A percentile compares a stretch with the other conserved stretches of the same genome.
Conservation (phyloP, 306 rosid genomes). For the Cucurbita maxima region DNA sequence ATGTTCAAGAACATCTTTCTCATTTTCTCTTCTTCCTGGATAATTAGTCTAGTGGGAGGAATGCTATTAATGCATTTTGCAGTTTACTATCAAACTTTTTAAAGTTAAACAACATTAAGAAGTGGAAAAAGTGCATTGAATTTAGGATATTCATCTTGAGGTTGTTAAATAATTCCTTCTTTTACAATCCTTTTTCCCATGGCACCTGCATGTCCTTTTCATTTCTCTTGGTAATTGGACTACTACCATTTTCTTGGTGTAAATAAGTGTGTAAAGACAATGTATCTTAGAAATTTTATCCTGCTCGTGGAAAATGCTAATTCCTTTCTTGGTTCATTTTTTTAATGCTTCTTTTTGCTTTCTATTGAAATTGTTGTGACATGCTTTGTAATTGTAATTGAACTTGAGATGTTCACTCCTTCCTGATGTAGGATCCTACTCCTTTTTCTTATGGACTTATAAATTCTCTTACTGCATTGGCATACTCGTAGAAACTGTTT, state of each 20-base stretch:
- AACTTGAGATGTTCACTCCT: not conserved
- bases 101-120: too few species aligned
- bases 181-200: not conserved
- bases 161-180: not conserved
- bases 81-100: too few species aligned
- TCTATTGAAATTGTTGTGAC: not conserved
- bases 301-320: not conserved
- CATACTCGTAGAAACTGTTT: not conserved
- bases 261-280: not conserved
- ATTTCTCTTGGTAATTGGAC: not conserved
- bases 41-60: not conserved
- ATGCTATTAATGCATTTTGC: not conserved
- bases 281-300: not conserved
- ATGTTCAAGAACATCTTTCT: not conserved
- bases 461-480: not conserved
- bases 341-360: not conserved
- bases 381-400: not conserved
- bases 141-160: not conserved
- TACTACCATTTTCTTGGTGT: not conserved
- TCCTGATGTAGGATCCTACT: not conserved
- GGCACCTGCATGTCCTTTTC: not conserved
- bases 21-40: not conserved
- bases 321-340: not conserved
- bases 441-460: not conserved
- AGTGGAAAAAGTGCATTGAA: too few species aligned